Percentiles rank a stretch among this genome's conserved stretches.
These are phyloP conservation scores for Fagopyrum homotropicum DNA, from an alignment of 148 eudicot genomes.

Conservation along the genomic window DNA sequence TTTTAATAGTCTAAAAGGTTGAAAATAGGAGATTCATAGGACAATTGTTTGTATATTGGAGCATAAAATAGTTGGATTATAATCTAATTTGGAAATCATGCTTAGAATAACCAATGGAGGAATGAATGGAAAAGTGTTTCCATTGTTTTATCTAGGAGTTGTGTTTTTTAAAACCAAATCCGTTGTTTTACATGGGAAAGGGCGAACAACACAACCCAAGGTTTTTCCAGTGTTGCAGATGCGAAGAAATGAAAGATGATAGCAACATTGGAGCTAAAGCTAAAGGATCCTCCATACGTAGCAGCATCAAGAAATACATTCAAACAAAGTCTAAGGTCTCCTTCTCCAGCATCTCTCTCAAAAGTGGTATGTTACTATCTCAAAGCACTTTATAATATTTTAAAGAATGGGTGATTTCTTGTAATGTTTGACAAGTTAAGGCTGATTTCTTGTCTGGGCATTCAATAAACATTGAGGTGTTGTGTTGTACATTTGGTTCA, in stretches of 20 bases:
- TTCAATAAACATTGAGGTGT: neutral
- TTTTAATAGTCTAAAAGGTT: neutral
- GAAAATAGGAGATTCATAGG: neutral
- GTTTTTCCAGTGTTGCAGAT: neutral
- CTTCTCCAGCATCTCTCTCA: neutral
- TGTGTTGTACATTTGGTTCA: constrained; percentile 16
- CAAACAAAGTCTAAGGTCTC: neutral
- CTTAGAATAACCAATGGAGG: constrained; percentile 2
- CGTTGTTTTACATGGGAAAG: neutral
- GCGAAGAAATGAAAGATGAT: neutral
- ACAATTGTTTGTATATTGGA: neutral
- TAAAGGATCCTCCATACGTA: neutral
- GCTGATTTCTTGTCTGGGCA: neutral
- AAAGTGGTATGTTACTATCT: neutral
- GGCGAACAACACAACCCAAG: neutral
- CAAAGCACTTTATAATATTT: too few relatives aligned
- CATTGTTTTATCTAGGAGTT: neutral
- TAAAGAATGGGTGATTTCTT: neutral
- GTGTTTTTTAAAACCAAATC: neutral
- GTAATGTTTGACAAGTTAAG: neutral
- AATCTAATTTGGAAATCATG: neutral
- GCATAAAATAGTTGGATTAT: neutral
- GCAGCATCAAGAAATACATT: constrained; percentile 4
- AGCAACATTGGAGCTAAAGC: neutral
- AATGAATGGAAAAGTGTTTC: neutral